These are phyloP conservation scores for Dactylellina leptospora DNA, from an alignment of 2,329 filamentous ascomycete genomes.

Conservation along the genomic window DNA sequence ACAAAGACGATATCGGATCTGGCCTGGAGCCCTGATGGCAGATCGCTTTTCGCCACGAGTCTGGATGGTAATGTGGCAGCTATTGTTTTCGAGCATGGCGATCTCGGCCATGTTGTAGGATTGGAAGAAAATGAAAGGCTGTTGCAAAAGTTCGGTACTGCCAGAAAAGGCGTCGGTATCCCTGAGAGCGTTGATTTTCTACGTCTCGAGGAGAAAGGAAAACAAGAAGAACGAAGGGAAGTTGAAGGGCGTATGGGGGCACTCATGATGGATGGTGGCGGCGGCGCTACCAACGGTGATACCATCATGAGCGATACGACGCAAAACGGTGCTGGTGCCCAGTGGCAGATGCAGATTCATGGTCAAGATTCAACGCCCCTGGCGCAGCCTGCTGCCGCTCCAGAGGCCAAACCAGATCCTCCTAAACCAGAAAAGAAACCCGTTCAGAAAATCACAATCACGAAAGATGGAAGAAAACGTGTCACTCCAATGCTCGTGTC, in stretches of 20 bases:
- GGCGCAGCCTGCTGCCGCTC: conserved; percentile 50
- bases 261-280: conserved; percentile 73
- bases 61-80: conserved; percentile 88
- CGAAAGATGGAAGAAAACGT: conserved; percentile 95
- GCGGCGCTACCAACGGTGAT: conserved; percentile 72
- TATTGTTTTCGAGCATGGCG: conserved; percentile 81
- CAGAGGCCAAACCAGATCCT: conserved; percentile 1
- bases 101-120: conserved; percentile 87
- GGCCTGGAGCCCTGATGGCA: conserved; percentile 91
- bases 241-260: conserved; percentile 97
- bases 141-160: conserved; percentile 89
- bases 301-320: conserved; percentile 65
- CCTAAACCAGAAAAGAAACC: conserved; percentile 61
- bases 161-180: conserved; percentile 86
- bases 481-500: conserved; percentile 92
- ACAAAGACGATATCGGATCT: conserved; percentile 93
- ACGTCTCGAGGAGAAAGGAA: conserved; percentile 87
- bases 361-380: conserved; percentile 45
- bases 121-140: conserved; percentile 91
- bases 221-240: conserved; percentile 85
- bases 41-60: conserved; percentile 83
- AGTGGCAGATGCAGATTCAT: conserved; percentile 57
- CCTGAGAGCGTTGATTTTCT: conserved; percentile 91
- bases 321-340: conserved; percentile 59
- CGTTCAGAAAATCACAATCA: conserved; percentile 85